These are phyloP conservation scores for Oxytropis ochrocephala DNA, from an alignment of 306 rosid genomes.

Conservation along the genomic window DNA sequence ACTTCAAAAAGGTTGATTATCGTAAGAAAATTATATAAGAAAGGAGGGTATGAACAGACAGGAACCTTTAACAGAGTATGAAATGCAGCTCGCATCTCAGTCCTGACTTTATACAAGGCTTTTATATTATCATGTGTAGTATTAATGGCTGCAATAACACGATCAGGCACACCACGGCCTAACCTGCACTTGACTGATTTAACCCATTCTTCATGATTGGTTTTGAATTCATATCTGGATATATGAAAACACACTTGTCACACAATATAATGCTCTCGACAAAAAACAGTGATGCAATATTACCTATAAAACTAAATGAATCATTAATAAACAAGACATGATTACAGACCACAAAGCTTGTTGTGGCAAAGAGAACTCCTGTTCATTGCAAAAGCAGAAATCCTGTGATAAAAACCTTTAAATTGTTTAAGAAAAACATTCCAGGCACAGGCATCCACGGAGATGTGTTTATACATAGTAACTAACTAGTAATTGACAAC, in stretches of 20 bases:
- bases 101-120: constrained; percentile 66
- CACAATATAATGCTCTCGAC: constrained; percentile 1
- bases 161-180: constrained; percentile 42
- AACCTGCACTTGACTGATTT: constrained; percentile 63
- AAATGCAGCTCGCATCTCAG: constrained; percentile 71
- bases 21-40: background rate
- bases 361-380: background rate
- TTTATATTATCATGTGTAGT: constrained; percentile 54
- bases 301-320: background rate
- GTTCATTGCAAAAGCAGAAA: background rate
- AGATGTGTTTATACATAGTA: background rate
- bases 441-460: background rate
- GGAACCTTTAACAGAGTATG: constrained; percentile 76
- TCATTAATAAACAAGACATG: background rate
- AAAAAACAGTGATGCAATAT: background rate
- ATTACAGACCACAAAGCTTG: background rate
- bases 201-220: constrained; percentile 85
- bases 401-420: background rate
- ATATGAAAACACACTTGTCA: constrained; percentile 18
- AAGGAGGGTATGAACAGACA: background rate
- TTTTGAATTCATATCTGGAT: constrained; percentile 80
- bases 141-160: constrained; percentile 52
- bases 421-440: background rate
- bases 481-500: background rate
- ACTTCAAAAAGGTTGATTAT: background rate